Percentiles rank a stretch among this genome's conserved stretches.
phyloP scores from a whole-genome alignment of 306 rosid species.

The Rosa rugosa region DNA sequence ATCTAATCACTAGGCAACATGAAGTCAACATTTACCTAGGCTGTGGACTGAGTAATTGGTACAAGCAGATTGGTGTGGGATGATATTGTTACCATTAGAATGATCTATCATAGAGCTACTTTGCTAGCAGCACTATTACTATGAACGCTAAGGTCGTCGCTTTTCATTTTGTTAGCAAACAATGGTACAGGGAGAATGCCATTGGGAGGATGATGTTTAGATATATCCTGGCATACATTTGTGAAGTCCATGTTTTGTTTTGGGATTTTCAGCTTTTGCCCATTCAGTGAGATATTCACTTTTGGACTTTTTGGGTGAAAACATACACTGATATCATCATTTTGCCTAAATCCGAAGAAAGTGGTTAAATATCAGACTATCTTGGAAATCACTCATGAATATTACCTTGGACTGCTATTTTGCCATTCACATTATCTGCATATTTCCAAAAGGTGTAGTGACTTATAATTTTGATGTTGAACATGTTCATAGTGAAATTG shows the following conservation, averaged over 20 bases:
- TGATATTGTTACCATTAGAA: background rate
- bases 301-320: background rate
- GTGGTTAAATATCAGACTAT: background rate
- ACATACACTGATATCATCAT: background rate
- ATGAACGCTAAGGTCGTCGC: background rate
- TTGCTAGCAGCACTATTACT: background rate
- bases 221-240: background rate
- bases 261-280: background rate
- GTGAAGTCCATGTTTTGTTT: background rate
- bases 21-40: slow-evolving; percentile 2
- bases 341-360: background rate
- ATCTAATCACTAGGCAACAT: background rate
- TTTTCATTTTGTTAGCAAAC: background rate
- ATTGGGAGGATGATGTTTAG: background rate
- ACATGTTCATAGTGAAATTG: background rate
- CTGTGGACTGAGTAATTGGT: background rate
- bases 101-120: background rate
- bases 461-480: background rate
- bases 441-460: background rate
- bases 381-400: background rate
- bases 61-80: background rate
- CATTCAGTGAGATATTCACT: background rate
- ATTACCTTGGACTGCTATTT: background rate
- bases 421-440: background rate
- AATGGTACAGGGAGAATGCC: background rate